A percentile compares a stretch with the other conserved stretches of the same genome.
phyloP scores from a whole-genome alignment of 2,329 filamentous ascomycete genomes.

The Colletotrichum cereale region DNA sequence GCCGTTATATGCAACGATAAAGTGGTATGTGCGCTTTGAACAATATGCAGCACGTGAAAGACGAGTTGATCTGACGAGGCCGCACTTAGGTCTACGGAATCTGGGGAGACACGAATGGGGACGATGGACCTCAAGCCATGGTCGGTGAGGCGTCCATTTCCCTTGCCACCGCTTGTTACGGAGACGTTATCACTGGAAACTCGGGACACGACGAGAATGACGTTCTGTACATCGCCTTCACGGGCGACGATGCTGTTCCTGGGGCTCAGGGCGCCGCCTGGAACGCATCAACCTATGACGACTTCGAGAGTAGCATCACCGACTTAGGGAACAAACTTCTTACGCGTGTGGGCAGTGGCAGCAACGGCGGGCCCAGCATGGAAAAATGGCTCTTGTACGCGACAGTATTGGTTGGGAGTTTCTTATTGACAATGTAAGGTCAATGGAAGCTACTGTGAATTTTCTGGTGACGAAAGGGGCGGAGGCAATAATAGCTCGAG shows the following conservation, averaged over 20 bases:
- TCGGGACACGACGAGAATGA: conserved; percentile 68
- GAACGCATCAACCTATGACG: conserved; percentile 60
- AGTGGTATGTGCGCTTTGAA: conserved; percentile 46
- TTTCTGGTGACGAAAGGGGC: not conserved
- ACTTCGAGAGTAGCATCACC: conserved; percentile 67
- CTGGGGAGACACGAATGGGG: conserved; percentile 73
- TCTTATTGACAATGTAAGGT: not conserved
- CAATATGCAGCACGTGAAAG: not conserved
- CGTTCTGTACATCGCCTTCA: conserved; percentile 73
- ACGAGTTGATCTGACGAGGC: not conserved
- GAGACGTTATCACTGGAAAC: conserved; percentile 64
- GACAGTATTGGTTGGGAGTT: not conserved
- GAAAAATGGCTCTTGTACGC: not conserved
- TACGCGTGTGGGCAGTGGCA: conserved; percentile 47
- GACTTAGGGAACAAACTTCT: conserved; percentile 65
- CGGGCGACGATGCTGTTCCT: conserved; percentile 67
- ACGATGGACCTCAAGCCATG: conserved; percentile 58
- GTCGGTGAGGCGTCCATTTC: conserved; percentile 70
- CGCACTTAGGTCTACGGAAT: conserved; percentile 64
- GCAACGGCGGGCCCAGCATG: not conserved
- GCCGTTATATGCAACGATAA: conserved; percentile 62
- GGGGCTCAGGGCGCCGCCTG: conserved; percentile 66
- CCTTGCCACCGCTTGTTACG: conserved; percentile 69
- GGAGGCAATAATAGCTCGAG: not conserved
- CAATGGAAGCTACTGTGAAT: not conserved